A percentile compares a stretch with the other conserved stretches of the same genome.
Evolutionary conservation across 306 rosid genomes (phyloP).

Genomic region (Chamaecrista fasciculata): DNA sequence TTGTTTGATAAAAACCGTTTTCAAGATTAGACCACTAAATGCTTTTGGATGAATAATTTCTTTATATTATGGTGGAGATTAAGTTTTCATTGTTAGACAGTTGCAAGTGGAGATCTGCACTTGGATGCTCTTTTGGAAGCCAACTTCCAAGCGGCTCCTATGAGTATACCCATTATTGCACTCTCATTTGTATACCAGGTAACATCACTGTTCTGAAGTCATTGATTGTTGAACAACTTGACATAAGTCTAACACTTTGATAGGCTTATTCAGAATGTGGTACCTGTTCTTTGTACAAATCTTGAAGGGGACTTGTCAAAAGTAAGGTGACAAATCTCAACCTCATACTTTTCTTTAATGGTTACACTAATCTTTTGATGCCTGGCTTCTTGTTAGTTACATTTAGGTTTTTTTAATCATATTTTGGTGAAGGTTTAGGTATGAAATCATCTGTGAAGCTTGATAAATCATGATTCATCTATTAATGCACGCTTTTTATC

Average conservation of each 20-base stretch:
- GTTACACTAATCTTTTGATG: neutral
- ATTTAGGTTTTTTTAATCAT: neutral
- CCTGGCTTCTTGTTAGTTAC: neutral
- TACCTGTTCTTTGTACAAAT: conserved; percentile 79
- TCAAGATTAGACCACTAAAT: neutral
- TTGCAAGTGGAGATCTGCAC: conserved; percentile 75
- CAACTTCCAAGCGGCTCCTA: conserved; percentile 79
- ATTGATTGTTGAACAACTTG: conserved; percentile 27
- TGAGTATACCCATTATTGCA: conserved; percentile 78
- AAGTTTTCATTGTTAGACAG: conserved; percentile 46
- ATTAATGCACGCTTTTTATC: neutral
- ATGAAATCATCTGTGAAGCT: neutral
- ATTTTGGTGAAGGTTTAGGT: neutral
- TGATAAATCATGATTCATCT: neutral
- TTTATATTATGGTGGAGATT: conserved; percentile 6
- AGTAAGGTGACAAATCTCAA: conserved; percentile 65
- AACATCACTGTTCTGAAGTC: conserved; percentile 26
- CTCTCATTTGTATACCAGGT: conserved; percentile 93
- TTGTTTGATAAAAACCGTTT: neutral
- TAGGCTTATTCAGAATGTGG: conserved; percentile 65
- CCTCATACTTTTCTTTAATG: conserved; percentile 12
- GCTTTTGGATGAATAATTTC: neutral
- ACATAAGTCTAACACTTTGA: conserved; percentile 26
- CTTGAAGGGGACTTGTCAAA: conserved; percentile 82
- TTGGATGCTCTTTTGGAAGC: conserved; percentile 72